Percentiles rank a stretch among this genome's conserved stretches.
These are phyloP conservation scores for Blumeria hordei DNA, from an alignment of 2,329 filamentous ascomycete genomes.

Conservation along the genomic window DNA sequence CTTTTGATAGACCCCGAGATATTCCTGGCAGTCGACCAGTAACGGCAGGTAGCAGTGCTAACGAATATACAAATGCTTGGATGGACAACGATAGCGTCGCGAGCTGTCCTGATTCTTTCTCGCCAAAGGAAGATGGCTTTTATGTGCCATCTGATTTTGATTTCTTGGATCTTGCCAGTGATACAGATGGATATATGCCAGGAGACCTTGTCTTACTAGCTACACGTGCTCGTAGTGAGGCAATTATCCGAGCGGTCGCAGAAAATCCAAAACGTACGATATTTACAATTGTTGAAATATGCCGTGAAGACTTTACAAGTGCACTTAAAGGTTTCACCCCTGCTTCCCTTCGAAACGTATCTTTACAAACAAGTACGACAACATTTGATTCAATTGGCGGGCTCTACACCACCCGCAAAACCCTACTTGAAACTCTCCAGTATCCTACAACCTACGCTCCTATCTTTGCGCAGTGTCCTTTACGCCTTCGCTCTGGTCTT, in stretches of 20 bases:
- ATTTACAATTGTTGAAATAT: constrained; percentile 34
- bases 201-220: constrained; percentile 75
- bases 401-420: constrained; percentile 61
- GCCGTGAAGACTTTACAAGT: constrained; percentile 52
- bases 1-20: not conserved
- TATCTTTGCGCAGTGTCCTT: constrained; percentile 85
- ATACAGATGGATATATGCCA: constrained; percentile 95
- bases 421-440: constrained; percentile 81
- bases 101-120: constrained; percentile 25
- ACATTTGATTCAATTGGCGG: constrained; percentile 87
- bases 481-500: constrained; percentile 80
- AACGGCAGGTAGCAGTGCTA: constrained; percentile 26
- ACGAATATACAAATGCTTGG: constrained; percentile 37
- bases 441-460: constrained; percentile 96
- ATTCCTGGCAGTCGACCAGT: constrained; percentile 21
- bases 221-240: constrained; percentile 71
- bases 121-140: constrained; percentile 28
- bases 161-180: constrained; percentile 75
- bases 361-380: constrained; percentile 74
- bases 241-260: constrained; percentile 59
- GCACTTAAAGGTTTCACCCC: constrained; percentile 86
- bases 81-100: constrained; percentile 26
- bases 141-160: constrained; percentile 56
- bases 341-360: constrained; percentile 81
- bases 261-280: constrained; percentile 20